Base-by-base conservation (phyloP, 495 filamentous ascomycete genomes). In the Aspergillus incahuasiensis region DNA sequence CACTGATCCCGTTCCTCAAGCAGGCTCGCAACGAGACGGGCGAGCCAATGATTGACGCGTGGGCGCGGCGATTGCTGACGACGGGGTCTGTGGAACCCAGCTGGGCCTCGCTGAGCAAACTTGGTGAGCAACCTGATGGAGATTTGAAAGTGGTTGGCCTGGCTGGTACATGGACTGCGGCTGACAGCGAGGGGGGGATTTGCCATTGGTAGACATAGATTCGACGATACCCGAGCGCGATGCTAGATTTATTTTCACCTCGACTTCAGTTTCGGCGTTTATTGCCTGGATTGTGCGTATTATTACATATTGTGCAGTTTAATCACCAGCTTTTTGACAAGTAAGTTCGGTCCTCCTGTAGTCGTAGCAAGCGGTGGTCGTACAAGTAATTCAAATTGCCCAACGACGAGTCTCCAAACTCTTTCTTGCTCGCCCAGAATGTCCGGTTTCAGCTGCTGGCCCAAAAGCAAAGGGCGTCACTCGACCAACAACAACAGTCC, bases 1-100 rank as follows among this genome's bases (percentile, higher is more conserved):
- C 91, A 1, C 73, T 97, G 57, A 96, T 97, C 52, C 89, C 91
- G 0, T 97, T 97, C 67, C 74, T 97, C 48, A 95, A 95, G 66
- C 92, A 97, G 68, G 92, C 92, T 2, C 80, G 92, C 4, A 92
- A 97, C 64, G 94, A 99, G 76, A 97, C 92, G 0, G 88, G 90
- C 39, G 94, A 97, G 68, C 89, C 90, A 8, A 89, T 91, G 9
- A 85, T 97, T 20, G 87, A 92, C 60, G 79, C 82, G 2, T 95
- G 91, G 91, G 86, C 89, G 0, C 77, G 79, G 59, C 77, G 87
- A 24, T 76, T 95, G 53, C 82, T 95, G 67, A 88, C 80, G 52
- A 82, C 80, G 48, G 76, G 75, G 0, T 74, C 77, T 1, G 63
- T 57, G 0, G 69, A 68, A n/a, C 55, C 57, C 16, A 60, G 64